Evolutionary conservation across 768 basidiomycete species (phyloP).

Genomic region (Tricholoma flavovirens): DNA sequence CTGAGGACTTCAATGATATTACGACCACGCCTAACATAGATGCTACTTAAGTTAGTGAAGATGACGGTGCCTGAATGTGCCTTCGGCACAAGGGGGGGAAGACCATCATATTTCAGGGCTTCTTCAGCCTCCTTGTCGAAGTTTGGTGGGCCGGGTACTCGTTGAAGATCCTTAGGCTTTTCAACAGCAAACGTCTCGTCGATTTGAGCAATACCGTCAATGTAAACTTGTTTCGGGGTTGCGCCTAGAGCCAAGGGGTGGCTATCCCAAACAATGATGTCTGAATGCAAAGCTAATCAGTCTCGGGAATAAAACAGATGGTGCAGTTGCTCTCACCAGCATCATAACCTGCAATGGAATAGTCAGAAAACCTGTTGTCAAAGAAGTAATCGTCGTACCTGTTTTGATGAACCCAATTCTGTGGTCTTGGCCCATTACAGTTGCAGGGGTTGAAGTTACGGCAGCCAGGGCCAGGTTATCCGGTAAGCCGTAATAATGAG

Average conservation of each 20-base stretch:
- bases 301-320: background rate
- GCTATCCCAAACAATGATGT: slow-evolving; percentile 77
- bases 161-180: slow-evolving; percentile 47
- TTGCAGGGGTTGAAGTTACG: slow-evolving; percentile 70
- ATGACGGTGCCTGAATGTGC: slow-evolving; percentile 24
- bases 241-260: slow-evolving; percentile 83
- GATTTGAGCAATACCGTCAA: slow-evolving; percentile 83
- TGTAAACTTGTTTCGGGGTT: slow-evolving; percentile 79
- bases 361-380: background rate
- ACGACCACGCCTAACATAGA: slow-evolving; percentile 31
- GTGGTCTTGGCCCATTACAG: slow-evolving; percentile 69
- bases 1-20: slow-evolving; percentile 25
- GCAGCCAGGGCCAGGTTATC: slow-evolving; percentile 63
- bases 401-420: slow-evolving; percentile 70
- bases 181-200: slow-evolving; percentile 35
- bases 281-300: slow-evolving; percentile 26
- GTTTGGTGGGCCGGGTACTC: slow-evolving; percentile 52
- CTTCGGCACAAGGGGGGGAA: slow-evolving; percentile 58
- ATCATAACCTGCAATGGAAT: slow-evolving; percentile 52
- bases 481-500: slow-evolving; percentile 73
- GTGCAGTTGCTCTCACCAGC: slow-evolving; percentile 41
- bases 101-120: slow-evolving; percentile 60
- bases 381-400: slow-evolving; percentile 33
- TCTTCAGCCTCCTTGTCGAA: slow-evolving; percentile 63
- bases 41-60: slow-evolving; percentile 58